Evolutionary conservation across 2,329 filamentous ascomycete genomes (phyloP), one percentile per base, ranked within the genome.

Genomic region (Alternaria alternata): DNA sequence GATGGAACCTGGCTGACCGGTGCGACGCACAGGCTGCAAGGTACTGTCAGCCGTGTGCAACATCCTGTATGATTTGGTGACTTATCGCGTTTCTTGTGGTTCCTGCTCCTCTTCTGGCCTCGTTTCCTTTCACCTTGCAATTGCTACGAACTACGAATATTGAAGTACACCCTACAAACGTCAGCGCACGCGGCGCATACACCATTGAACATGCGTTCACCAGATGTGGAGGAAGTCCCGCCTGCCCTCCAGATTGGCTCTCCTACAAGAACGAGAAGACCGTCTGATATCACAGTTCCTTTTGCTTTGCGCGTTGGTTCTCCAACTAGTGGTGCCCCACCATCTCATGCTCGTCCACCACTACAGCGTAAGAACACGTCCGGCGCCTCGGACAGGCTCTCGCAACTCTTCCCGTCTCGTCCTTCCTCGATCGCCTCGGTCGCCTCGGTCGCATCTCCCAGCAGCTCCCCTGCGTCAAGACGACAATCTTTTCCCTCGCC

Each of bases 381-480:
- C 6, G 71, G 69, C 2, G 66, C 66, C 4, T 78, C 75, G 20
- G 69, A 74, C 46, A 69, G 73, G 47, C 69, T 78, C 7, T 75
- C 75, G n/a, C 74, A 76, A 54, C 66, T 78, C n/a, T 79, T 78
- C 46, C 76, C 74, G 14, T 76, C 76, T 14, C 70, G 72, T 12
- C 72, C 73, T 4, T 61, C 68, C 2, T 76, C 75, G 20, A 53
- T 68, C 22, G 69, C 67, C 1, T 73, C 75, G 22, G 4, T 22
- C 22, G 69, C 68, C 1, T 73, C 76, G 3, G 59, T 66, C 20
- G 70, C 61, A 32, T 62, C 73, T 20, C 67, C 69, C 30, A 48
- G 46, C 12, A 64, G 63, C 7, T 57, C 62, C 26, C 61, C 62
- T 20, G 22, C 59, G 3, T 73, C 73, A 38, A 67, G 68, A 57